Conservation (phyloP, 2,329 filamentous ascomycete species). For the Aureobasidium zeae region DNA sequence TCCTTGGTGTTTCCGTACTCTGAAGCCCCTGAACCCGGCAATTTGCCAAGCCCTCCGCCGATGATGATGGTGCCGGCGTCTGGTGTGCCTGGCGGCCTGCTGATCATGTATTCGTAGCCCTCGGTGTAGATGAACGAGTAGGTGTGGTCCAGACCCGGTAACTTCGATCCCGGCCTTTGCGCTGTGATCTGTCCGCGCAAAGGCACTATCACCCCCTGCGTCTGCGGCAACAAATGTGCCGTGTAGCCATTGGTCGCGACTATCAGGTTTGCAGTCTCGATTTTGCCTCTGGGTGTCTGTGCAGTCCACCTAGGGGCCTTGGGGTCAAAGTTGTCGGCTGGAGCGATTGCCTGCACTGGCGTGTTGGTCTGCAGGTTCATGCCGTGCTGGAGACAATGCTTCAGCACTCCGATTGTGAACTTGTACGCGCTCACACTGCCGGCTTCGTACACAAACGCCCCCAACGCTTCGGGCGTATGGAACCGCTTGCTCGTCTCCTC, state of each 20-base stretch:
- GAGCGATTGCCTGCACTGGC: conserved; percentile 26
- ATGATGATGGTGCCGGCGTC: conserved; percentile 49
- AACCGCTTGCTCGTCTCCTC: conserved; percentile 37
- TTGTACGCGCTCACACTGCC: conserved; percentile 36
- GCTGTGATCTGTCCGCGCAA: conserved; percentile 34
- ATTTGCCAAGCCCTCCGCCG: conserved; percentile 47
- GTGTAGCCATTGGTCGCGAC: conserved; percentile 26
- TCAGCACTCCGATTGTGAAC: conserved; percentile 38
- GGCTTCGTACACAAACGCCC: conserved; percentile 40
- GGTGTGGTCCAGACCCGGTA: conserved; percentile 38
- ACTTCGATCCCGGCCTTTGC: conserved; percentile 30
- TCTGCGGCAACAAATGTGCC: conserved; percentile 20
- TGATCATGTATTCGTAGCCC: conserved; percentile 61
- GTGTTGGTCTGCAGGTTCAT: conserved; percentile 48
- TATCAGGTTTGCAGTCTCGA: conserved; percentile 21
- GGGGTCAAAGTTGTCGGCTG: conserved; percentile 10
- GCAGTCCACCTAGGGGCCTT: conserved; percentile 19
- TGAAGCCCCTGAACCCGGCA: conserved; percentile 34
- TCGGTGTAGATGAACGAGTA: conserved; percentile 53
- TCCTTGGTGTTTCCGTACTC: conserved; percentile 52
- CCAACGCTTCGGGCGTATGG: conserved; percentile 31
- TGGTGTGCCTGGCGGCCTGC: conserved; percentile 39
- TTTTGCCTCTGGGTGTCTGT: conserved; percentile 23
- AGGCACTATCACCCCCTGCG: conserved; percentile 29
- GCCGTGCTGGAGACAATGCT: conserved; percentile 35